Evolutionary conservation across 2,329 filamentous ascomycete genomes (phyloP).

Genomic region (Aspergillus novofumigatus): DNA sequence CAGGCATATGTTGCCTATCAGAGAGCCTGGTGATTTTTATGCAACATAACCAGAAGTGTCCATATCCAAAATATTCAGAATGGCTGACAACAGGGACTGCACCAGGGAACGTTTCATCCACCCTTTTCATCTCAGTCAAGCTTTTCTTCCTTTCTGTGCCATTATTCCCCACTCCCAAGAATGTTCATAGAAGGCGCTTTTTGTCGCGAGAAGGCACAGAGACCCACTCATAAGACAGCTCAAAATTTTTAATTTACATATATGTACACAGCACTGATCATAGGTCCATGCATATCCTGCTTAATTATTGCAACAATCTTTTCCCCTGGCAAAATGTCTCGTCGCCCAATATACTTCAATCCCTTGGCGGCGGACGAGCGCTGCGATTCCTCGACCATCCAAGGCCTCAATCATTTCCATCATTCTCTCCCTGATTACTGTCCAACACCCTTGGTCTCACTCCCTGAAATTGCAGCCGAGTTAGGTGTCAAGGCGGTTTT

Average conservation of each 20-base stretch:
- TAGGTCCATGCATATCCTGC: not conserved
- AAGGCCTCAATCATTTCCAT: slow-evolving; percentile 48
- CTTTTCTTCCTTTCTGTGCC: not conserved
- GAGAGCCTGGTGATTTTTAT: not conserved
- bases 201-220: not conserved
- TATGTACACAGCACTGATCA: not conserved
- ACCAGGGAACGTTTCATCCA: not conserved
- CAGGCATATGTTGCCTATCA: not conserved
- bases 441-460: slow-evolving; percentile 51
- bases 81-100: not conserved
- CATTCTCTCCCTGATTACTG: slow-evolving; percentile 53
- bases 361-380: slow-evolving; percentile 13
- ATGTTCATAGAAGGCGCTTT: slow-evolving; percentile 18
- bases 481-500: slow-evolving; percentile 57
- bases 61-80: not conserved
- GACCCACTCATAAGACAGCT: not conserved
- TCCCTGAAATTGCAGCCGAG: slow-evolving; percentile 54
- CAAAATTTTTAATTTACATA: not conserved
- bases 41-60: not conserved
- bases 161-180: not conserved
- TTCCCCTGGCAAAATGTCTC: slow-evolving; percentile 5
- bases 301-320: not conserved
- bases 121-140: not conserved
- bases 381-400: slow-evolving; percentile 6
- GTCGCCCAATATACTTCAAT: slow-evolving; percentile 27